Evolutionary conservation across 352 stramenopile species (phyloP).

Genomic region (Pythium coloratum): DNA sequence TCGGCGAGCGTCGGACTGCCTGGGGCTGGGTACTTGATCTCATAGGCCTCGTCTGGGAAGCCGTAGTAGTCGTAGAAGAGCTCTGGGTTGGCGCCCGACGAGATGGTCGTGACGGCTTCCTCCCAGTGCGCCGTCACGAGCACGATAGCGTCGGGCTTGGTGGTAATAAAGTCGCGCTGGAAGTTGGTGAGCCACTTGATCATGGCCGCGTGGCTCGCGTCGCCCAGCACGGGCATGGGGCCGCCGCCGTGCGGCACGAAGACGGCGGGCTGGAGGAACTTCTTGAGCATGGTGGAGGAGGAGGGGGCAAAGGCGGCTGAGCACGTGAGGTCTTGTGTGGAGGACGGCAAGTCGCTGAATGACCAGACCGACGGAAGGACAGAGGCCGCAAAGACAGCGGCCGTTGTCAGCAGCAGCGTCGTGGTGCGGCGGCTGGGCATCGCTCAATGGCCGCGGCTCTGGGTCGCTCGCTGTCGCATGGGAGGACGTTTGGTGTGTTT

Average conservation of each 20-base stretch:
- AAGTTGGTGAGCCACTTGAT: conserved; percentile 48
- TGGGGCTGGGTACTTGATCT: conserved; percentile 81
- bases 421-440: neutral
- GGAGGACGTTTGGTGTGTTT: neutral
- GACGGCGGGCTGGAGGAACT: conserved; percentile 20
- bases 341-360: conserved; percentile 1
- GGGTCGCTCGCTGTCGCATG: conserved; percentile 1
- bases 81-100: conserved; percentile 40
- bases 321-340: neutral
- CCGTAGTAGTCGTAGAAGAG: conserved; percentile 92
- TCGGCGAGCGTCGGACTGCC: conserved; percentile 68
- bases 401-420: neutral
- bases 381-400: neutral
- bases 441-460: neutral
- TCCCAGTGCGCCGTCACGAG: conserved; percentile 90
- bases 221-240: conserved; percentile 60
- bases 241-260: conserved; percentile 54
- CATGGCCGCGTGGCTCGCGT: conserved; percentile 34
- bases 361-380: neutral
- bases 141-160: conserved; percentile 66
- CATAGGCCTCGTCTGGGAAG: conserved; percentile 86
- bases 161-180: conserved; percentile 31
- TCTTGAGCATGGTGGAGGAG: conserved; percentile 9
- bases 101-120: conserved; percentile 39
- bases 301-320: neutral